Evolutionary conservation across 805 yeast genomes (phyloP).

Genomic region (Candida sakaeoensis): DNA sequence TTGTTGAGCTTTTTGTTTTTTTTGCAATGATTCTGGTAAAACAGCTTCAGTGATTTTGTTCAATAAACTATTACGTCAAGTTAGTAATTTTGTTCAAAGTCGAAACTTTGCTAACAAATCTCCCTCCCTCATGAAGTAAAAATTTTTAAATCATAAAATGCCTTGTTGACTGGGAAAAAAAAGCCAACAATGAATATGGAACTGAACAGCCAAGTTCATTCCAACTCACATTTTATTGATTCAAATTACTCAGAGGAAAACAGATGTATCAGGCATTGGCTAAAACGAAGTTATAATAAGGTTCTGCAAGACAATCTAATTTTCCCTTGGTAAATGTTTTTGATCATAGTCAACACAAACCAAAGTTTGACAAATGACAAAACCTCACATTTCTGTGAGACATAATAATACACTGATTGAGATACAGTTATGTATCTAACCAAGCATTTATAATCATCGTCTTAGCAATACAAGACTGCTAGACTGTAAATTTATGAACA

Average conservation of each 20-base stretch:
- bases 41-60: constrained; percentile 35
- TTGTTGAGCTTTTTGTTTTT: constrained; percentile 76
- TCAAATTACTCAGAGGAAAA: constrained; percentile 35
- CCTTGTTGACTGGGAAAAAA: constrained; percentile 23
- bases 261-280: constrained; percentile 44
- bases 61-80: constrained; percentile 12
- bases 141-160: constrained; percentile 11
- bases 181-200: constrained; percentile 19
- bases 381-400: constrained; percentile 13
- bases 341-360: constrained; percentile 12
- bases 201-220: constrained; percentile 41
- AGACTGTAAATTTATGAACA: constrained; percentile 3
- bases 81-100: constrained; percentile 22
- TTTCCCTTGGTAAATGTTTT: constrained; percentile 30
- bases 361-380: constrained; percentile 13
- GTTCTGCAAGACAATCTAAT: constrained; percentile 40
- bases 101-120: constrained; percentile 5
- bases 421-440: constrained; percentile 5
- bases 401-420: constrained; percentile 10
- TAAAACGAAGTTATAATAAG: constrained; percentile 20
- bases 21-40: constrained; percentile 82
- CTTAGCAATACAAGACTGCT: constrained; percentile 5
- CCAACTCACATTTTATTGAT: constrained; percentile 22
- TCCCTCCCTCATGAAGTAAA: constrained; percentile 11
- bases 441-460: constrained; percentile 4